These are phyloP conservation scores for Colletotrichum scovillei DNA, from an alignment of 2,329 filamentous ascomycete species.

Conservation along the genomic window DNA sequence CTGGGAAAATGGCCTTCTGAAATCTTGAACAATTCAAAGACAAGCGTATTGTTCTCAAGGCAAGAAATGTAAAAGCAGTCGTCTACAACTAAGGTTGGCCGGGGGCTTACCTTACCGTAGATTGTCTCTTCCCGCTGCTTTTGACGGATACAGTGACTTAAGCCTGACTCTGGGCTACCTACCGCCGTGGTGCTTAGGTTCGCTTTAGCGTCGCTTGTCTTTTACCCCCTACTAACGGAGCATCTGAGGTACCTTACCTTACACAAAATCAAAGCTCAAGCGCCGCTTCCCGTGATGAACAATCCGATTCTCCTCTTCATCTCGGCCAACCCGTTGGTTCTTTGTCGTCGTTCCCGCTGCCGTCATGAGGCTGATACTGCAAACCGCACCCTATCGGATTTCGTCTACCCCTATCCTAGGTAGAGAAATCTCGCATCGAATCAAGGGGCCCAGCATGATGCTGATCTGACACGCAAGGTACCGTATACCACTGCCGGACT, in stretches of 20 bases:
- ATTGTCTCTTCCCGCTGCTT: background rate
- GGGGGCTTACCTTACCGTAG: background rate
- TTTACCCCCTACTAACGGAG: background rate
- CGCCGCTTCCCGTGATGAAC: background rate
- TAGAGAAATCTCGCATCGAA: constrained; percentile 6
- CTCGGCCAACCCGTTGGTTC: background rate
- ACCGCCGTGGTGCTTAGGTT: background rate
- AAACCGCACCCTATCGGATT: background rate
- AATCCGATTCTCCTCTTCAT: background rate
- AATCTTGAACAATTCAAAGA: background rate
- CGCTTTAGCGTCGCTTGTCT: background rate
- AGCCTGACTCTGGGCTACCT: background rate
- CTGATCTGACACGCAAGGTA: constrained; percentile 22
- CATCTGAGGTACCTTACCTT: background rate
- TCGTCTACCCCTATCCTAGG: constrained; percentile 9
- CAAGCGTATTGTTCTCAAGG: background rate
- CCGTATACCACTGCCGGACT: background rate
- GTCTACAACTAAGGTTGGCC: background rate
- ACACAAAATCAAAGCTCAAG: background rate
- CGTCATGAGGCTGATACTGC: constrained; percentile 3
- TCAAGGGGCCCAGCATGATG: constrained; percentile 24
- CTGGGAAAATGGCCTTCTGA: background rate
- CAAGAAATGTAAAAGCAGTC: background rate
- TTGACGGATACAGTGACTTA: no score
- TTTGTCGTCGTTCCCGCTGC: constrained; percentile 12